Base-by-base conservation (phyloP, 495 filamentous ascomycete species). In the Barbatosphaeria neglecta region DNA sequence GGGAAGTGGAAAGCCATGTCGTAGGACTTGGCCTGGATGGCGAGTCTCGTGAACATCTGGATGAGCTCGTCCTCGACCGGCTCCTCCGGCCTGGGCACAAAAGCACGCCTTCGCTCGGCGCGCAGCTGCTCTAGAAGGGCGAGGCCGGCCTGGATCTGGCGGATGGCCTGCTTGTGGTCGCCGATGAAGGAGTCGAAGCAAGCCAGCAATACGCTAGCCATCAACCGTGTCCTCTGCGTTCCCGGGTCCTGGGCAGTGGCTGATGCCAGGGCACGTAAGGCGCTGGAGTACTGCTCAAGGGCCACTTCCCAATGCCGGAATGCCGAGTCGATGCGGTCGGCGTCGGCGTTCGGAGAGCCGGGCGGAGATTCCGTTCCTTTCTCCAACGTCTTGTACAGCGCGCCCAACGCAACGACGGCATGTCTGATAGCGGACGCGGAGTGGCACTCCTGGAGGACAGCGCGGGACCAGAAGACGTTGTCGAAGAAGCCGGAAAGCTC, bases 401-500 rank as follows among this genome's bases (percentile, higher is more conserved):
- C 76, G 41, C 77, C 76, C 22, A 86, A 61, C 33, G 80, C 81
- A 13, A 83, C 68, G 1, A 83, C 71, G 7, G 82, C 79, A 58
- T 86, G 80, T 19, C 76, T 70, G 37, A 86, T 77, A 4, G 76
- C 68, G 4, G 81, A 66, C 55, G 83, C 77, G 15, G 70, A 70
- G 41, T 77, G 71, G 35, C 76, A 78, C 49, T 77, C 77, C 55
- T 80, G 76, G 27, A 82, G 59, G 10, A 84, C 67, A 13, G 61
- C 67, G 38, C 58, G 65, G 11, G 64, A 73, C 81, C 80, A 85
- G 49, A 83, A 80, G 6, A 72, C 74, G 4, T 77, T 80, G 43
- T 71, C 65, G 43, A 81, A 83, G 53, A 78, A 77, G 2, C 80
- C 80, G 1, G 78, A 74, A 24, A 85, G 62, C 48, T 81, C 77